Conservation (phyloP, 2,329 filamentous ascomycete species). For the Blumeria graminis region DNA sequence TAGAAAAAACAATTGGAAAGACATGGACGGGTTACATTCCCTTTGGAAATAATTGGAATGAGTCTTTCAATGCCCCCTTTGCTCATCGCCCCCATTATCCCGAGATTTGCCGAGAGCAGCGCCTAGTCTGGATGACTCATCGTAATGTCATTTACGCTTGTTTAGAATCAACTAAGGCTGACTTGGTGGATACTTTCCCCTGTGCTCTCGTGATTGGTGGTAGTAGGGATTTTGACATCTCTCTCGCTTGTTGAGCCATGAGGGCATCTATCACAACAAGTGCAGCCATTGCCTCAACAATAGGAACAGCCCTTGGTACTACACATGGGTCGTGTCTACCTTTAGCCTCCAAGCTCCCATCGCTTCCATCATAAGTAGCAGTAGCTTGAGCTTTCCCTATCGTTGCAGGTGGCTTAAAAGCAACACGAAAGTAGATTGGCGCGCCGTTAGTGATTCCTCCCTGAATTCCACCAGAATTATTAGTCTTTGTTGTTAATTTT, state of each 20-base stretch:
- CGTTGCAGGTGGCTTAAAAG: conserved; percentile 85
- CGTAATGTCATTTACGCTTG: no score
- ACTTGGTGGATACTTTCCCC: no score
- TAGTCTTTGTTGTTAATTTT: conserved; percentile 63
- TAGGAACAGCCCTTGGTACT: conserved; percentile 55
- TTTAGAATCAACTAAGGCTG: no score
- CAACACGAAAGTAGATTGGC: conserved; percentile 81
- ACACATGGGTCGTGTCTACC: conserved; percentile 88
- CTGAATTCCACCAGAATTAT: conserved; percentile 87
- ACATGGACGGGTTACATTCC: no score
- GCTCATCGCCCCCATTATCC: no score
- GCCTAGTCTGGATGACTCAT: no score
- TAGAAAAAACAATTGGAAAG: no score
- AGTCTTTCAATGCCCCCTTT: no score
- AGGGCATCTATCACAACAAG: conserved; percentile 71
- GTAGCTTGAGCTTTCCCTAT: conserved; percentile 78
- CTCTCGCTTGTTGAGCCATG: conserved; percentile 50
- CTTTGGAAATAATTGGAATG: no score
- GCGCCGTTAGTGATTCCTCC: conserved; percentile 88
- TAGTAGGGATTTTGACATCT: conserved; percentile 22
- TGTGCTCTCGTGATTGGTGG: background rate
- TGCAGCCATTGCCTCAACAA: conserved; percentile 79
- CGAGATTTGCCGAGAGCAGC: no score
- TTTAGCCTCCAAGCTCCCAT: conserved; percentile 65
- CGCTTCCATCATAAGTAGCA: conserved; percentile 46